Conservation (phyloP, 176 grass and related monocot genomes). For the Cenchrus americanus region DNA sequence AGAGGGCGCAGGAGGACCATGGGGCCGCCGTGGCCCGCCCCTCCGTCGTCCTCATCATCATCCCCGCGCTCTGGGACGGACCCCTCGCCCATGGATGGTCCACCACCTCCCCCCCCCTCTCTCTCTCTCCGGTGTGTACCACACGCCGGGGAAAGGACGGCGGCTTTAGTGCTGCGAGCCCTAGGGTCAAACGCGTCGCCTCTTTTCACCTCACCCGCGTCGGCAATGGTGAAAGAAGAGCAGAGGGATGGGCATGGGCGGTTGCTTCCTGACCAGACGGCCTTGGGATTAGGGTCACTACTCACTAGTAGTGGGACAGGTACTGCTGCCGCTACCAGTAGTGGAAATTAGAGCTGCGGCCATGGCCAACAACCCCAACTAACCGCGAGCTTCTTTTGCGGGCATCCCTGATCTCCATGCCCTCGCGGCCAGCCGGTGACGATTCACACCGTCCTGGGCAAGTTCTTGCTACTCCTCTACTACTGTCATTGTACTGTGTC, state of each 20-base stretch:
- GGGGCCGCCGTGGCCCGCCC: not conserved
- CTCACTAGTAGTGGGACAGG: no score
- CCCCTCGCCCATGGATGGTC: not conserved
- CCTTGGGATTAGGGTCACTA: slow-evolving; percentile 21
- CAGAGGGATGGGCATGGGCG: not conserved
- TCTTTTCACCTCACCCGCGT: not conserved
- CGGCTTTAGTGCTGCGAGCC: not conserved
- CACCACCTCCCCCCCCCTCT: not conserved
- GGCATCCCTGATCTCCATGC: not conserved
- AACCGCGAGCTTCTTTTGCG: not conserved
- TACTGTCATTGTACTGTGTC: no score
- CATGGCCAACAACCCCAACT: not conserved
- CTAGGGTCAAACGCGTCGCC: slow-evolving; percentile 21
- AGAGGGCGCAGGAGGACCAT: not conserved
- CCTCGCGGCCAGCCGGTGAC: no score
- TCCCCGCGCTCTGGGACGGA: not conserved
- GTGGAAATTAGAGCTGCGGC: not conserved
- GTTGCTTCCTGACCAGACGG: not conserved
- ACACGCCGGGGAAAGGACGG: not conserved
- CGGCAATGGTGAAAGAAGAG: slow-evolving; percentile 11
- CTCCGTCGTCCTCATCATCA: not conserved
- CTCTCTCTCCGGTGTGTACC: not conserved
- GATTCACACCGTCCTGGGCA: no score
- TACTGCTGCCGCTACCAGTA: not conserved
- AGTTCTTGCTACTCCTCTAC: not conserved